Percentiles rank a stretch among this genome's conserved stretches.
These are phyloP conservation scores for Naganishia albida DNA, from an alignment of 1,284 basidiomycete species.

Conservation along the genomic window DNA sequence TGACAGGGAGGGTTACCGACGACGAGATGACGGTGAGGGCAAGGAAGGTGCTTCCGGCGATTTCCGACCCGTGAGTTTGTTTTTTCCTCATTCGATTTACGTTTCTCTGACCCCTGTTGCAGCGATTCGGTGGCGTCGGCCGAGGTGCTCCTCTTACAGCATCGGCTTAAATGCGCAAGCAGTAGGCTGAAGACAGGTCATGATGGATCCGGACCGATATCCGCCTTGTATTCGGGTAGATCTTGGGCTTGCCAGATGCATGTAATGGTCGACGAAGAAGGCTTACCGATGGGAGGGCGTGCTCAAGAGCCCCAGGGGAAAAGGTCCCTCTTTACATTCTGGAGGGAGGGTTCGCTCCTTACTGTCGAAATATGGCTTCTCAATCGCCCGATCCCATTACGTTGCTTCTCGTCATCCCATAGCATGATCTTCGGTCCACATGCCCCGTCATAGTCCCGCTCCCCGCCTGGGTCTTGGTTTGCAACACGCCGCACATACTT, in stretches of 20 bases:
- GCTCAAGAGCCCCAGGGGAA: too few species aligned
- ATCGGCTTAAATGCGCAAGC: conserved; percentile 15
- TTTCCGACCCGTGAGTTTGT: conserved; percentile 63
- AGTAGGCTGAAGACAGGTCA: conserved; percentile 23
- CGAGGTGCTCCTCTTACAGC: conserved; percentile 67
- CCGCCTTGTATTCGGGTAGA: conserved; percentile 25
- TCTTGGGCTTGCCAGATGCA: conserved; percentile 19
- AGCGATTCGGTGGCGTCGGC: conserved; percentile 79
- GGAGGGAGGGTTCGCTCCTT: too few species aligned
- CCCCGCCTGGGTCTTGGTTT: too few species aligned
- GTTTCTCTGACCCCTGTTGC: not conserved
- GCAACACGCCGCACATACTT: too few species aligned
- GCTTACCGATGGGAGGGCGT: not conserved
- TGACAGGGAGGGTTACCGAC: conserved; percentile 82
- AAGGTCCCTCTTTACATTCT: too few species aligned
- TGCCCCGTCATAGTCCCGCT: too few species aligned
- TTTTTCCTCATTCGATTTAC: not conserved
- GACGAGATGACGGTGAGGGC: conserved; percentile 65
- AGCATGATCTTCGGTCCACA: too few species aligned
- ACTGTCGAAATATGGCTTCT: too few species aligned
- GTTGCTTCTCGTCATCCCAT: too few species aligned
- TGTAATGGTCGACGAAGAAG: conserved; percentile 26
- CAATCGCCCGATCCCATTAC: too few species aligned
- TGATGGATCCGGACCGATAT: conserved; percentile 4
- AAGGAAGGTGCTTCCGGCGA: conserved; percentile 72